Evolutionary conservation across 371 early-diverging fungal species (phyloP), one percentile per base, ranked within the genome.

Genomic region (Rhizopus stolonifer): DNA sequence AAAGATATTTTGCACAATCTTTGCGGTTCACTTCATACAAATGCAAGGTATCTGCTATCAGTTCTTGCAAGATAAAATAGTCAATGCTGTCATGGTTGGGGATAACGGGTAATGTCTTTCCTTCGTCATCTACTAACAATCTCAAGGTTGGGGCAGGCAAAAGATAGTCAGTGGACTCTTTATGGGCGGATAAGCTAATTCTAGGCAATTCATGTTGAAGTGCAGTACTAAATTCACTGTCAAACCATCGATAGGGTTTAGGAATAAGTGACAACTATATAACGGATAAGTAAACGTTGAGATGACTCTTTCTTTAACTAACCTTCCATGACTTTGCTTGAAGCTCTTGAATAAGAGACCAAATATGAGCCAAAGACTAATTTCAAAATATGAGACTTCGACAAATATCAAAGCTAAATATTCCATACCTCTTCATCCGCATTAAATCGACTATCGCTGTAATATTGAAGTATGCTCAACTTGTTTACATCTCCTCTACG

Each of bases 1-100:
- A 60, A 18, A 91, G 55, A 58, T 83, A 87, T 48, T 80, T 82
- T 38, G 84, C 83, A 60, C 90, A 88, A 63, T 91, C 92, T 69
- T 88, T 88, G 52, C 90, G 89, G 64, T 90, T 90, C 31, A 81
- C 71, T 58, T 89, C 87, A 51, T 90, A 91, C 42, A 92, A 72
- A 31, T 84, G 72, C 19, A 94, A 65, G 1, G 84, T 86, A 62
- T 96, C 96, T 1, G 75, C 57, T 38, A 89, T 77, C 15, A 87
- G 63, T 65, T 96, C 96, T 57, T 86, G 83, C 46, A 94, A 64
- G 32, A 94, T 72, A 66, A 84, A 90, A 36, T 90, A 83, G 14
- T 83, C 77, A 23, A 93, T 79, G 7, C 77, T 57, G 50, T 62
- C 45, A 40, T 87, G 72, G 46, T 80, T 65, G 25, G 86, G 77